Evolutionary conservation across 805 yeast species (phyloP), one percentile per base, ranked within the genome.

Genomic region (Brettanomyces naardenensis): DNA sequence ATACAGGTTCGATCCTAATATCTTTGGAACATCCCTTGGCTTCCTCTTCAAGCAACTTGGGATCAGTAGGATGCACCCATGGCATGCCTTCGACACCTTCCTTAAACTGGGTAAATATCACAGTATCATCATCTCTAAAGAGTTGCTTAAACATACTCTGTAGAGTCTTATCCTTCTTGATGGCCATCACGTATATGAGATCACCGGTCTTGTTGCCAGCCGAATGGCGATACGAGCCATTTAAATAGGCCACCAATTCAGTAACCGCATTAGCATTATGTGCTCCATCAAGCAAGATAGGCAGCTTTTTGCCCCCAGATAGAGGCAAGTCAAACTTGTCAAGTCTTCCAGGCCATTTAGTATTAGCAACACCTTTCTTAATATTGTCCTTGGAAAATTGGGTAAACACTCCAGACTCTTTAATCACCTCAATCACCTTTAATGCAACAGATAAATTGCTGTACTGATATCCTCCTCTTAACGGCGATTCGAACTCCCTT

Each of bases 341-440:
- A 37, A 92, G 61, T 43, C 98, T 64, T 1, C 97, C 97, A 0
- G 95, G 95, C 97, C 97, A 89, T 6, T 47, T 44, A 0, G 88
- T 79, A 0, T 46, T 37, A 2, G 49, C 36, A 0, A 89, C 58
- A 0, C 96, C 95, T 6, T 51, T 44, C 4, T 53, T 45, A 0
- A 84, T 62, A 1, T 52, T 19, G 2, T 50, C 50, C 1, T 48
- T 37, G 21, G 45, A 39, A 27, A 56, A 45, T 19, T 34, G 4
- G n/a, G 54, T 49, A 9, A 58, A 39, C n/a, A n/a, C n/a, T 32
- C 44, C 42, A 14, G 6, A 10, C 4, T 44, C 39, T 37, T 49
- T 48, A 2, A 62, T 32, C 2, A 63, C 28, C 19, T 75, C 75
- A 2, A 79, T 46, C 1, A 83, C 68, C 17, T 68, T 61, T 9